Evolutionary conservation across 306 rosid genomes (phyloP).

Genomic region (Biancaea sappan): DNA sequence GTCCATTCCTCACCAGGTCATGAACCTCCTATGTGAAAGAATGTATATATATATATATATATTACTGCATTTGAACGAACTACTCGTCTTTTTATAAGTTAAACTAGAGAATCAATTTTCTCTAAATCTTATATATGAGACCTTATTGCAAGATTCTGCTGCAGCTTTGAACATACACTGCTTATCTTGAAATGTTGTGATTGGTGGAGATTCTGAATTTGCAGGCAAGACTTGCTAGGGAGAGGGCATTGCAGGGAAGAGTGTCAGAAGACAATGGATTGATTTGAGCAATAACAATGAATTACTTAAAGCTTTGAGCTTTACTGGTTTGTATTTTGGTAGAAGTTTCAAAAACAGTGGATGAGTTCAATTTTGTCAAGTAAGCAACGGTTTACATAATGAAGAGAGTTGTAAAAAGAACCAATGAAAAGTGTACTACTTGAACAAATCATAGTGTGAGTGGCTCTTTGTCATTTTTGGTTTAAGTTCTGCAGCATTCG

Average conservation of each 20-base stretch:
- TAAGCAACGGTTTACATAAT: too few relatives aligned
- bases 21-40: too few relatives aligned
- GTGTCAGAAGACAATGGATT: conserved; percentile 19
- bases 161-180: background rate
- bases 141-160: background rate
- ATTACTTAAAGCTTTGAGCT: background rate
- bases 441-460: too few relatives aligned
- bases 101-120: conserved; percentile 9
- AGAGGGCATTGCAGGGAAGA: conserved; percentile 39
- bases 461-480: too few relatives aligned
- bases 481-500: too few relatives aligned
- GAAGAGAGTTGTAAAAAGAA: too few relatives aligned
- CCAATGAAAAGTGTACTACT: too few relatives aligned
- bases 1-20: too few relatives aligned
- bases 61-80: too few relatives aligned
- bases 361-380: too few relatives aligned
- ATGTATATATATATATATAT: too few relatives aligned
- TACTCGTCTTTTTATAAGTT: background rate
- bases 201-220: conserved; percentile 21
- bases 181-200: conserved; percentile 16
- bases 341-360: background rate
- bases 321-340: background rate
- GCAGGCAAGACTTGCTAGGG: conserved; percentile 59
- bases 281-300: background rate
- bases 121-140: background rate